These are phyloP conservation scores for Gaertneriomyces sp. DNA, from an alignment of 192 early-diverging fungal species.

Conservation along the genomic window DNA sequence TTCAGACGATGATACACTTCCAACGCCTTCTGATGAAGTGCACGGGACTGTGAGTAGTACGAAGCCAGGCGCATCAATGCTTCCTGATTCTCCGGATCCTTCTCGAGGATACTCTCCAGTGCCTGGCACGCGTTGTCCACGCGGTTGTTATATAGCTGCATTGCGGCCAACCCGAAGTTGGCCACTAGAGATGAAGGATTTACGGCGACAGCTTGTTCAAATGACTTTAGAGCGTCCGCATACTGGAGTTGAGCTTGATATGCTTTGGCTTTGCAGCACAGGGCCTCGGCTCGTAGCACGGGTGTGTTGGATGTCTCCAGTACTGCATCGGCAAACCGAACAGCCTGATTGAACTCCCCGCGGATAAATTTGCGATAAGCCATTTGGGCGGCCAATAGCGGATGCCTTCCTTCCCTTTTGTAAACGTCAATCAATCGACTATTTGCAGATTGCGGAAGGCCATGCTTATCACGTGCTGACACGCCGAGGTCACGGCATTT, in stretches of 20 bases:
- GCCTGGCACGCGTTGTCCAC: conserved; percentile 10
- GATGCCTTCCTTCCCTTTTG: conserved; percentile 48
- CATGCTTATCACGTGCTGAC: conserved; percentile 28
- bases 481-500: conserved; percentile 30
- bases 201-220: conserved; percentile 58
- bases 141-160: conserved; percentile 53
- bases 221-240: conserved; percentile 68
- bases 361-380: conserved; percentile 28
- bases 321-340: conserved; percentile 17
- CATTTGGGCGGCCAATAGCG: conserved; percentile 42
- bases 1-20: conserved; percentile 6
- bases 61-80: conserved; percentile 22
- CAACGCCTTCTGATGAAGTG: neutral
- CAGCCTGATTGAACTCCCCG: conserved; percentile 11
- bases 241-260: conserved; percentile 55
- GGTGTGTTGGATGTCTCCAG: conserved; percentile 15
- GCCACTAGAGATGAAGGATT: conserved; percentile 66
- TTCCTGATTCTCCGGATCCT: conserved; percentile 44
- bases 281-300: conserved; percentile 32
- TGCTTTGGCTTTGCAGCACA: conserved; percentile 30
- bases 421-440: conserved; percentile 49
- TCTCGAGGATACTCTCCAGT: conserved; percentile 21
- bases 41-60: conserved; percentile 9
- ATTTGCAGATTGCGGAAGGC: conserved; percentile 19
- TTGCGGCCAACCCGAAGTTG: conserved; percentile 76